phyloP scores from a whole-genome alignment of 257 asterid species.

The Eustoma russellianum region DNA sequence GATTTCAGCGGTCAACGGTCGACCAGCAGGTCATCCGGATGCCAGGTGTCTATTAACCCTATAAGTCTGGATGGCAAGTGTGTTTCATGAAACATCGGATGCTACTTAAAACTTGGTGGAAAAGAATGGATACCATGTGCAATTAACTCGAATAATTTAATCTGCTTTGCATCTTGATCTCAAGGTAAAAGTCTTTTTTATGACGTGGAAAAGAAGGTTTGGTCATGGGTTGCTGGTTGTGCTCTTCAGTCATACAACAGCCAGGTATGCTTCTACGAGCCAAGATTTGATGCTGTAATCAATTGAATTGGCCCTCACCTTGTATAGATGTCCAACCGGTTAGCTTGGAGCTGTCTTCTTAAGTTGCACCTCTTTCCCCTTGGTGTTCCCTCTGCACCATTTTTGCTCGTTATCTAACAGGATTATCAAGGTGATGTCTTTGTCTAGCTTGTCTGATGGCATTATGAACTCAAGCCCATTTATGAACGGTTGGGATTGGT shows the following conservation, averaged over 20 bases:
- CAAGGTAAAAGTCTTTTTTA: slow-evolving; percentile 93
- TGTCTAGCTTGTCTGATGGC: neutral
- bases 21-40: no score
- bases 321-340: neutral
- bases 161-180: slow-evolving; percentile 95
- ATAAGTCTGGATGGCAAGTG: no score
- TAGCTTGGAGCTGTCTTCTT: slow-evolving; percentile 4
- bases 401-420: slow-evolving; percentile 2
- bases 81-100: no score
- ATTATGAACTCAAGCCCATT: neutral
- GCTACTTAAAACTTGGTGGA: no score
- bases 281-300: slow-evolving; percentile 81
- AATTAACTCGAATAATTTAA: no score
- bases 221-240: slow-evolving; percentile 97
- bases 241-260: slow-evolving; percentile 86
- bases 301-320: slow-evolving; percentile 21
- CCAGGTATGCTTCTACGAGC: slow-evolving; percentile 96
- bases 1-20: no score
- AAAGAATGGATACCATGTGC: no score
- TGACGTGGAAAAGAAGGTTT: slow-evolving; percentile 77
- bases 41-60: no score
- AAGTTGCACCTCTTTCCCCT: slow-evolving; percentile 7
- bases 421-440: neutral
- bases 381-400: neutral
- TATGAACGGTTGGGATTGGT: no score